Evolutionary conservation across 2,329 filamentous ascomycete species (phyloP).

Genomic region (Fusarium beomiforme): DNA sequence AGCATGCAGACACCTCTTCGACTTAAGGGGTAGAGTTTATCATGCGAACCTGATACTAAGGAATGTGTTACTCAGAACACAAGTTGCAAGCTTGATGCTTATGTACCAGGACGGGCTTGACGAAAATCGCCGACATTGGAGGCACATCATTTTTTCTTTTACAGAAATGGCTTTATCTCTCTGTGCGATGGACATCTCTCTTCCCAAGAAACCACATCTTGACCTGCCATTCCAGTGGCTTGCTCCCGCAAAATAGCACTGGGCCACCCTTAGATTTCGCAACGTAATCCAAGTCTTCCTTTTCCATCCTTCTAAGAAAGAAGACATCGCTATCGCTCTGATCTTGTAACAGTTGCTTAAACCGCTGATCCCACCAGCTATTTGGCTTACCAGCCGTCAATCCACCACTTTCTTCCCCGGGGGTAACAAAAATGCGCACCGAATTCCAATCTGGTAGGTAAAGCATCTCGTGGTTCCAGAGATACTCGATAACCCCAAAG

Average conservation of each 20-base stretch:
- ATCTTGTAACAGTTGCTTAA: not conserved
- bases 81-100: no score
- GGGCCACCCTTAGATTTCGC: fast-evolving
- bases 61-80: no score
- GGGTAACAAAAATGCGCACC: not conserved
- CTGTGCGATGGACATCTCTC: not conserved
- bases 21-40: no score
- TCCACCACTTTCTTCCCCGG: not conserved
- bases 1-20: no score
- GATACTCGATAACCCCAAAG: not conserved
- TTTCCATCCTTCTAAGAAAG: not conserved
- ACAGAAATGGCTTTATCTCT: not conserved
- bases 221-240: constrained; percentile 13
- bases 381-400: not conserved
- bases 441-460: not conserved
- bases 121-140: no score
- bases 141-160: no score
- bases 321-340: not conserved
- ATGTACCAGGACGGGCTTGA: no score
- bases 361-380: constrained; percentile 1
- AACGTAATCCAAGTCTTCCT: not conserved
- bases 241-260: constrained; percentile 7
- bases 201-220: constrained; percentile 8
- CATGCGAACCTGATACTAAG: no score
- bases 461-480: not conserved